Conservation (phyloP, 2,329 filamentous ascomycete genomes). For the Ophiostoma angusticollis region DNA sequence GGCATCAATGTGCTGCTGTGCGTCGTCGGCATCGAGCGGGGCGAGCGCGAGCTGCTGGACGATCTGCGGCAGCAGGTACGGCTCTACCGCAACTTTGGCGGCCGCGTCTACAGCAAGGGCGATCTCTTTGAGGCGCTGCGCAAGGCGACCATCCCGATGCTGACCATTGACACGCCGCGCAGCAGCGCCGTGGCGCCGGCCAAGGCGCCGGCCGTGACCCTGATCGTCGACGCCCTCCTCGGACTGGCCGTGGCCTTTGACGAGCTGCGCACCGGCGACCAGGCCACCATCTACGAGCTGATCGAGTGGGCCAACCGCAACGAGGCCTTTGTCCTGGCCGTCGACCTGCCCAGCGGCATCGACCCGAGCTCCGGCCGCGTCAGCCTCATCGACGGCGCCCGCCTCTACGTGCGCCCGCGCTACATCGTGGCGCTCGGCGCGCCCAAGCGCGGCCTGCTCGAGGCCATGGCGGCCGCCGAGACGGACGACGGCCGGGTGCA, state of each 20-base stretch:
- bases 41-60: slow-evolving; percentile 66
- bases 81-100: slow-evolving; percentile 73
- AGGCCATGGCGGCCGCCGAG: slow-evolving; percentile 53
- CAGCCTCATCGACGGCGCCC: slow-evolving; percentile 57
- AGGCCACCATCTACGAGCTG: slow-evolving; percentile 73
- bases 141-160: slow-evolving; percentile 28
- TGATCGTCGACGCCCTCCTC: slow-evolving; percentile 81
- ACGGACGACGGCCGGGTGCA: no score
- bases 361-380: slow-evolving; percentile 63
- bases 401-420: slow-evolving; percentile 67
- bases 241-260: slow-evolving; percentile 82
- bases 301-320: slow-evolving; percentile 90
- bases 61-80: slow-evolving; percentile 70
- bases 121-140: slow-evolving; percentile 49
- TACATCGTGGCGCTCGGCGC: slow-evolving; percentile 78
- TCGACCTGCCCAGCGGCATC: slow-evolving; percentile 86
- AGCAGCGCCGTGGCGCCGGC: slow-evolving; percentile 29
- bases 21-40: slow-evolving; percentile 70
- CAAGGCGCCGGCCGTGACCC: slow-evolving; percentile 52
- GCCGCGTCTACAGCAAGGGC: slow-evolving; percentile 50
- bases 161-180: slow-evolving; percentile 25
- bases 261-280: slow-evolving; percentile 69
- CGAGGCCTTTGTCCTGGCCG: slow-evolving; percentile 66
- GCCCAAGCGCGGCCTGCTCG: slow-evolving; percentile 72
- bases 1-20: slow-evolving; percentile 71